These are phyloP conservation scores for Metahyphopichia silvanorum DNA, from an alignment of 805 yeast species.

Conservation along the genomic window DNA sequence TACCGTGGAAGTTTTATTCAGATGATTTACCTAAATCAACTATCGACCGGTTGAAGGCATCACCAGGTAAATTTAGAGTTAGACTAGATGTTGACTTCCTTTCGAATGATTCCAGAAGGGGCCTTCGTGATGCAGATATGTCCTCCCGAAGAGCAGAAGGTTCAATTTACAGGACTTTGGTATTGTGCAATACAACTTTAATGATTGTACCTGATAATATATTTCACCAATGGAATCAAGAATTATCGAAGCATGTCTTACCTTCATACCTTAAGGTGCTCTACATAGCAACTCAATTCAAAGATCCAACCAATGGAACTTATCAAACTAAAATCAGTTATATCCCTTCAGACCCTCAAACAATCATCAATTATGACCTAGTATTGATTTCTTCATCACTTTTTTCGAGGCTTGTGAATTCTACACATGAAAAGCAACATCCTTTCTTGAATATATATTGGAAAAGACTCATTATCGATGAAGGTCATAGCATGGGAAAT, in stretches of 20 bases:
- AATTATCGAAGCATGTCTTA: conserved; percentile 53
- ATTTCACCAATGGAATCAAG: conserved; percentile 62
- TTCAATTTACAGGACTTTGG: conserved; percentile 23
- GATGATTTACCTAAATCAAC: conserved; percentile 46
- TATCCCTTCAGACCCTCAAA: conserved; percentile 21
- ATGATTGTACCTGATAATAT: conserved; percentile 66
- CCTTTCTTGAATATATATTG: conserved; percentile 48
- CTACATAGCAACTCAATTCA: conserved; percentile 30
- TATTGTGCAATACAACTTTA: conserved; percentile 52
- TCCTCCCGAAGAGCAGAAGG: conserved; percentile 17
- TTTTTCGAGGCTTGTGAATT: conserved; percentile 40
- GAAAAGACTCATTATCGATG: conserved; percentile 73
- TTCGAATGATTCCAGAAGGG: conserved; percentile 15
- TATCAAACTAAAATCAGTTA: conserved; percentile 14
- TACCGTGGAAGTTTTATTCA: conserved; percentile 55
- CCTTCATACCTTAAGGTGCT: conserved; percentile 31
- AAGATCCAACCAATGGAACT: conserved; percentile 10
- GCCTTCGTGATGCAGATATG: no score
- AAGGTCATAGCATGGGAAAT: conserved; percentile 65
- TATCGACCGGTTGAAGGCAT: conserved; percentile 23
- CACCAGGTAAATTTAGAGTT: conserved; percentile 47
- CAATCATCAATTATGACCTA: conserved; percentile 46
- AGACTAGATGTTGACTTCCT: conserved; percentile 17
- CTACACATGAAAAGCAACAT: conserved; percentile 16
- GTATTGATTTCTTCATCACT: conserved; percentile 48